Conservation (phyloP, 1,139 yeast species). For the Hemisphaericaspora lyxosophila region DNA sequence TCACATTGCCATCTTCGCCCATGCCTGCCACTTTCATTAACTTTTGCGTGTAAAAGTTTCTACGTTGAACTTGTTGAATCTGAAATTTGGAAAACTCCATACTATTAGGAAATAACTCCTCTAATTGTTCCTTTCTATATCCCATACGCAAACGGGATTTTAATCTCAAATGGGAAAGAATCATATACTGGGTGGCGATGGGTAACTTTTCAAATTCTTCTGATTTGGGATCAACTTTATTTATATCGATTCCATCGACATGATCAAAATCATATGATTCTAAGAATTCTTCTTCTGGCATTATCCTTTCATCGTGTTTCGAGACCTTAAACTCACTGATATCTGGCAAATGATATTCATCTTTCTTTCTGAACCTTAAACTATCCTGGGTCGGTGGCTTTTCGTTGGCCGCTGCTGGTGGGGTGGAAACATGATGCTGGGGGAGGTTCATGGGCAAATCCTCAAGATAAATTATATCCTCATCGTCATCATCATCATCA, state of each 20-base stretch:
- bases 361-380: slow-evolving; percentile 43
- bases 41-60: slow-evolving; percentile 86
- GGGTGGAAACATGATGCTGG: slow-evolving; percentile 9
- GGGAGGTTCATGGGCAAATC: slow-evolving; percentile 38
- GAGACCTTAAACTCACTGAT: slow-evolving; percentile 41
- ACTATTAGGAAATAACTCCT: slow-evolving; percentile 74
- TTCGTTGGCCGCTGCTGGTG: slow-evolving; percentile 3
- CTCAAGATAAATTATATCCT: slow-evolving; percentile 33
- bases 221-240: slow-evolving; percentile 69
- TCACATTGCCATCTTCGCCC: slow-evolving; percentile 56
- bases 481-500: slow-evolving; percentile 8
- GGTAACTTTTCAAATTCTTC: slow-evolving; percentile 67
- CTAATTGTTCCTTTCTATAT: slow-evolving; percentile 80
- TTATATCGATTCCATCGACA: slow-evolving; percentile 69
- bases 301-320: slow-evolving; percentile 64
- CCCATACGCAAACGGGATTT: slow-evolving; percentile 95
- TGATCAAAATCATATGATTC: slow-evolving; percentile 65
- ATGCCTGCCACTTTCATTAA: slow-evolving; percentile 83
- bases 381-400: slow-evolving; percentile 10
- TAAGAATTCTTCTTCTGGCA: slow-evolving; percentile 70
- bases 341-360: slow-evolving; percentile 84
- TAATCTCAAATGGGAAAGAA: slow-evolving; percentile 76
- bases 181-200: slow-evolving; percentile 81
- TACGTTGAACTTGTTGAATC: slow-evolving; percentile 85
- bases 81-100: slow-evolving; percentile 93